Evolutionary conservation across 2,329 filamentous ascomycete species (phyloP).

Genomic region (Pseudogymnoascus sp.): DNA sequence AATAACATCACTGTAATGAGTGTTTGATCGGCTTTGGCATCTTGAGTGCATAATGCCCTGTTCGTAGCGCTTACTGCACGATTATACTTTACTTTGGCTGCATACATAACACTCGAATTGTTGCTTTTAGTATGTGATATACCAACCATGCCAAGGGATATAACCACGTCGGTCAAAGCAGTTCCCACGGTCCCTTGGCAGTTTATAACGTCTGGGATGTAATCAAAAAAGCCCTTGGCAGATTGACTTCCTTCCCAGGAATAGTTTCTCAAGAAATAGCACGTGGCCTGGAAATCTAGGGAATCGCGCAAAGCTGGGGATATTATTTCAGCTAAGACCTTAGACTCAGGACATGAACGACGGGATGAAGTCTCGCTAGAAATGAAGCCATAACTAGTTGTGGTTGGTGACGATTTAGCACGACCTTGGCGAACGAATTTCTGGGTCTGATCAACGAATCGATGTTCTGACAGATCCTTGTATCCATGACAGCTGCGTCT

Average conservation of each 20-base stretch:
- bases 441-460: neutral
- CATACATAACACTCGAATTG: neutral
- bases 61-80: neutral
- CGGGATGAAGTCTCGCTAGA: too few relatives aligned
- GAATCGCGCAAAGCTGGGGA: neutral
- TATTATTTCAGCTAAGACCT: neutral
- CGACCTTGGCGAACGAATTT: neutral
- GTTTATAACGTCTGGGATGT: slow-evolving; percentile 18
- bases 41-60: slow-evolving; percentile 8
- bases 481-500: slow-evolving; percentile 9
- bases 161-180: slow-evolving; percentile 19
- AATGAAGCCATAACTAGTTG: neutral
- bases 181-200: slow-evolving; percentile 10
- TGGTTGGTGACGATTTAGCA: neutral
- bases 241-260: slow-evolving; percentile 16
- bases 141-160: slow-evolving; percentile 20
- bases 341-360: neutral
- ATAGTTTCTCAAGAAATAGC: slow-evolving; percentile 25
- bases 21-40: slow-evolving; percentile 23
- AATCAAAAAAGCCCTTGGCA: slow-evolving; percentile 19
- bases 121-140: neutral
- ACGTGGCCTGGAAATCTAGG: slow-evolving; percentile 18
- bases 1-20: slow-evolving; percentile 23
- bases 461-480: neutral
- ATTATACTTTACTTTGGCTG: slow-evolving; percentile 7